Evolutionary conservation across 352 stramenopile species (phyloP).

Genomic region (Phytopythium aichiense): DNA sequence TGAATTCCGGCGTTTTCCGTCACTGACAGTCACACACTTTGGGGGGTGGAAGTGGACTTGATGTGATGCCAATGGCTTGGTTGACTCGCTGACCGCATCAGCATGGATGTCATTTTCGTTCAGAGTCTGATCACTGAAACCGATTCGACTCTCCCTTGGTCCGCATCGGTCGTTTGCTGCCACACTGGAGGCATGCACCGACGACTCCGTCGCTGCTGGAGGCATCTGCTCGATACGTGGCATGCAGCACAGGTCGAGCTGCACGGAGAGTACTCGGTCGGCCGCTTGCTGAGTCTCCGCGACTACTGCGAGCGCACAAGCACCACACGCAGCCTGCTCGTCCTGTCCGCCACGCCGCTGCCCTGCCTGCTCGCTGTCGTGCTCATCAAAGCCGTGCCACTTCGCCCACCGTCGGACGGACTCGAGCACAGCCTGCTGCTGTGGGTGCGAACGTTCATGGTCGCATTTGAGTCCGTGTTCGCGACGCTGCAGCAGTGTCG

Average conservation of each 20-base stretch:
- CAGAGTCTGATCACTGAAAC: too few species aligned
- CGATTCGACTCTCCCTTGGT: too few species aligned
- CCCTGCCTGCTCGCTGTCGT: background rate
- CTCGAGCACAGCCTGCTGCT: conserved; percentile 10
- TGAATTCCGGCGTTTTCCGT: too few species aligned
- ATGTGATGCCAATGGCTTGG: too few species aligned
- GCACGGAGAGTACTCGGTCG: conserved; percentile 10
- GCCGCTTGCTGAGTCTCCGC: conserved; percentile 2
- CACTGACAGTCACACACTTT: too few species aligned
- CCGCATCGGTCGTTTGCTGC: too few species aligned
- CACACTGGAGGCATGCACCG: too few species aligned
- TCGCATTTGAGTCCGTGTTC: background rate
- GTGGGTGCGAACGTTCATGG: conserved; percentile 24
- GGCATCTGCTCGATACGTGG: background rate
- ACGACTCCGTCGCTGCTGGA: background rate
- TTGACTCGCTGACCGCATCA: too few species aligned
- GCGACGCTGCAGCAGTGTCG: background rate
- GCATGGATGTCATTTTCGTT: too few species aligned
- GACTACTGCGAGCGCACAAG: conserved; percentile 1
- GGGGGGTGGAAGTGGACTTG: too few species aligned
- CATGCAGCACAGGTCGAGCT: conserved; percentile 13
- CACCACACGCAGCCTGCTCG: background rate
- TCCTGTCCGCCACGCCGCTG: background rate
- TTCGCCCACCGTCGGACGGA: background rate
- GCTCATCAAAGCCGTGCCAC: background rate